Percentiles rank a stretch among this genome's conserved stretches.
phyloP scores from a whole-genome alignment of 140 eudicot genomes.

The Anethum foeniculum region DNA sequence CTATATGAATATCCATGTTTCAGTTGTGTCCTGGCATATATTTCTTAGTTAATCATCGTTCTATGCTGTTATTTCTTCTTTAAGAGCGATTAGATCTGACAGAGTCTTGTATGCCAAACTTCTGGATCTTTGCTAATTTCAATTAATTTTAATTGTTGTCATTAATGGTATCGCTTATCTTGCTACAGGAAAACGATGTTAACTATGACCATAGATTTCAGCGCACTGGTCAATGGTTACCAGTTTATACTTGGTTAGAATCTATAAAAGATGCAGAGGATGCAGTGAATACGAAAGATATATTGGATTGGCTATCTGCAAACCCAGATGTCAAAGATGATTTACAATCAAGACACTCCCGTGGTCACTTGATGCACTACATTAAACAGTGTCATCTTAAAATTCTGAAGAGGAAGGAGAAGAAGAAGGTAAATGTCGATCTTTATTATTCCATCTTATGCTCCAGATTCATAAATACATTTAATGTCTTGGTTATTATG shows the following conservation, averaged over 20 bases:
- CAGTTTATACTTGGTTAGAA: constrained; percentile 90
- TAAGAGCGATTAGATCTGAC: neutral
- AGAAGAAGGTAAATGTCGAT: constrained; percentile 40
- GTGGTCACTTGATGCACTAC: constrained; percentile 89
- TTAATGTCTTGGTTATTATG: neutral
- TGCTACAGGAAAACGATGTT: constrained; percentile 39
- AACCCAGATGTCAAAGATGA: constrained; percentile 68
- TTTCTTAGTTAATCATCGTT: neutral
- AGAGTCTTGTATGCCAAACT: neutral
- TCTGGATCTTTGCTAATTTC: constrained; percentile 9
- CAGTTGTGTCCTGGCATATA: neutral
- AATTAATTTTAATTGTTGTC: neutral
- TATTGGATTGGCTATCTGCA: constrained; percentile 70
- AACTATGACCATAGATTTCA: constrained; percentile 75
- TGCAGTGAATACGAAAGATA: constrained; percentile 69
- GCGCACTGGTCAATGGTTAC: constrained; percentile 87
- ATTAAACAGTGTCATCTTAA: constrained; percentile 85
- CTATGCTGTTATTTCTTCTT: neutral
- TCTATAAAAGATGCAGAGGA: constrained; percentile 56
- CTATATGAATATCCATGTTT: neutral
- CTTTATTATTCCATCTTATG: neutral
- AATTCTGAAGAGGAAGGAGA: constrained; percentile 69
- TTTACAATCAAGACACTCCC: constrained; percentile 67
- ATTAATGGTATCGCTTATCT: constrained; percentile 1
- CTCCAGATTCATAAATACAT: neutral